These are phyloP conservation scores for Pouteria campechiana DNA, from an alignment of 179 eudicot species.

Conservation along the genomic window DNA sequence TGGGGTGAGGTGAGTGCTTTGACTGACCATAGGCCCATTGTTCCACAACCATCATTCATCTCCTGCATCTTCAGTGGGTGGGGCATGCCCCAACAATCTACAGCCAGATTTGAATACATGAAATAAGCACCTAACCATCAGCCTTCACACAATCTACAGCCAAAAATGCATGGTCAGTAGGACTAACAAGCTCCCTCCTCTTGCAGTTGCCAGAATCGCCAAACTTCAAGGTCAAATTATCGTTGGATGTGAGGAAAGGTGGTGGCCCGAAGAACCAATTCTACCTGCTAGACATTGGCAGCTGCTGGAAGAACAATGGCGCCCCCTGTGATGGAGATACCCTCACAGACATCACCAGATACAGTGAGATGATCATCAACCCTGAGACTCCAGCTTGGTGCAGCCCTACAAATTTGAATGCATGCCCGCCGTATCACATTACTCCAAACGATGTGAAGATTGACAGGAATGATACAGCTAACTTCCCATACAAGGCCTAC, in stretches of 20 bases:
- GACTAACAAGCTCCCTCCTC: not conserved
- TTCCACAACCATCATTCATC: too few species aligned
- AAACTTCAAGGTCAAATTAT: conserved; percentile 44
- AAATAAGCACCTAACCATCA: too few species aligned
- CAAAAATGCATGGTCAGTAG: too few species aligned
- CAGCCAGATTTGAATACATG: too few species aligned
- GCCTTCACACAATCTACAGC: too few species aligned
- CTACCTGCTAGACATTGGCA: conserved; percentile 57
- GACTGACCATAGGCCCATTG: too few species aligned
- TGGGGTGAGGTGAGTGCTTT: too few species aligned
- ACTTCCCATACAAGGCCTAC: conserved; percentile 57
- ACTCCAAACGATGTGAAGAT: conserved; percentile 37
- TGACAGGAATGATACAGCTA: conserved; percentile 34
- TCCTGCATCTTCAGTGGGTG: too few species aligned
- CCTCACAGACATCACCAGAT: conserved; percentile 55
- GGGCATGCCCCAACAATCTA: too few species aligned
- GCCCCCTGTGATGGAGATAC: conserved; percentile 54
- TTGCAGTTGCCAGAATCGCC: conserved; percentile 54
- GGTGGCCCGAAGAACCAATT: conserved; percentile 74
- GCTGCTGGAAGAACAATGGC: conserved; percentile 79
- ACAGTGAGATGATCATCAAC: conserved; percentile 69
- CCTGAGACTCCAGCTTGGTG: conserved; percentile 52
- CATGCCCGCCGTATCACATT: conserved; percentile 63
- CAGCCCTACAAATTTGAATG: conserved; percentile 19
- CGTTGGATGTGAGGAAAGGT: conserved; percentile 48